Percentiles rank a stretch among this genome's conserved stretches.
Evolutionary conservation across 2,329 filamentous ascomycete genomes (phyloP).

Genomic region (Aspergillus terreus): DNA sequence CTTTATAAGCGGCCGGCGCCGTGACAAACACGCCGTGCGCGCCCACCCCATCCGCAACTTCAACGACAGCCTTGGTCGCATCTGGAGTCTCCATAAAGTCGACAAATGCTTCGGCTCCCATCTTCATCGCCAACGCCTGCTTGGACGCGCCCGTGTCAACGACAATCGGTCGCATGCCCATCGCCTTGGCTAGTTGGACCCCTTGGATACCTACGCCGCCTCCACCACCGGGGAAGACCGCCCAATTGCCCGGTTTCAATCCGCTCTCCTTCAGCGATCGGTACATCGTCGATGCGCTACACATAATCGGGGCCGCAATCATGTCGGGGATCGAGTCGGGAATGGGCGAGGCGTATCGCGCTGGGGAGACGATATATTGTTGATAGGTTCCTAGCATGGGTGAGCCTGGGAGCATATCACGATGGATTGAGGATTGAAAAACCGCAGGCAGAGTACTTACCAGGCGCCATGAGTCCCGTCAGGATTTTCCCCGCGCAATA

Average conservation of each 20-base stretch:
- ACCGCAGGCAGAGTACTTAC: constrained; percentile 19
- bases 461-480: constrained; percentile 42
- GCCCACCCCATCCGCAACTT: constrained; percentile 45
- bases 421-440: neutral
- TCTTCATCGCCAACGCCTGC: constrained; percentile 41
- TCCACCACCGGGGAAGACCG: constrained; percentile 40
- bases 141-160: constrained; percentile 52
- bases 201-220: constrained; percentile 58
- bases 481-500: constrained; percentile 35
- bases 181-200: constrained; percentile 52
- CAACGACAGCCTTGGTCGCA: constrained; percentile 40
- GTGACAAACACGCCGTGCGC: constrained; percentile 46
- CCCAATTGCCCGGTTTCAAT: constrained; percentile 52
- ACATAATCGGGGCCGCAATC: constrained; percentile 60
- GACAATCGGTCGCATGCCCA: constrained; percentile 56
- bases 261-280: constrained; percentile 51
- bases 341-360: constrained; percentile 52
- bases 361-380: constrained; percentile 57
- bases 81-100: constrained; percentile 47
- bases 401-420: neutral
- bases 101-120: constrained; percentile 56
- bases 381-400: constrained; percentile 50
- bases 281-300: constrained; percentile 56
- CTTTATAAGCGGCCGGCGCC: constrained; percentile 38
- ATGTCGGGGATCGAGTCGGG: constrained; percentile 54